A percentile compares a stretch with the other conserved stretches of the same genome.
Evolutionary conservation across 108 stramenopile species (phyloP).

Genomic region (Skeletonema grethae): DNA sequence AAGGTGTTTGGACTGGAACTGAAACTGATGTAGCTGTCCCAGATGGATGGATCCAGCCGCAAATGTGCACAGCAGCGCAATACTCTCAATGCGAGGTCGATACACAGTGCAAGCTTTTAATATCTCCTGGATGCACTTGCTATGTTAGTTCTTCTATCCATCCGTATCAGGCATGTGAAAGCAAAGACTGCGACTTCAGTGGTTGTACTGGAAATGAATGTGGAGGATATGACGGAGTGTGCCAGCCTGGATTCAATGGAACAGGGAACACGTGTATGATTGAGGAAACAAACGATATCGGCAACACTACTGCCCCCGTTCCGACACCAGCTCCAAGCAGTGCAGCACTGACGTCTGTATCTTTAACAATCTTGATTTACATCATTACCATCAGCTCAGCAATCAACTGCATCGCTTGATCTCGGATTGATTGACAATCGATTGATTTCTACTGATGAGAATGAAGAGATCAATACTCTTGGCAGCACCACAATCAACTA

Average conservation of each 20-base stretch:
- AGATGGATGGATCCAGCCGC: background rate
- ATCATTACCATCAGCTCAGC: background rate
- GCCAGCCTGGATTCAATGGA: background rate
- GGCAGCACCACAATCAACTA: too few relatives aligned
- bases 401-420: background rate
- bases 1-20: background rate
- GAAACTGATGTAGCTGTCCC: background rate
- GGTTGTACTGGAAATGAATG: slow-evolving; percentile 6
- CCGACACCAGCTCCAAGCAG: background rate
- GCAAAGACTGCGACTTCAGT: background rate
- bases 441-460: too few relatives aligned
- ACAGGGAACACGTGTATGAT: background rate
- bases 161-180: background rate
- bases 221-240: background rate
- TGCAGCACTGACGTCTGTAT: background rate
- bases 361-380: background rate
- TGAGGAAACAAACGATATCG: background rate
- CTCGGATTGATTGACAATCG: too few relatives aligned
- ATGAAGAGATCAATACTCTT: too few relatives aligned
- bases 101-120: background rate
- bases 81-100: background rate
- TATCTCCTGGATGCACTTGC: background rate
- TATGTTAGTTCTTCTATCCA: background rate
- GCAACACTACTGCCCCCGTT: background rate
- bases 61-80: background rate